Conservation (phyloP, 2,329 filamentous ascomycete genomes). For the Penicillium hesseltinei region DNA sequence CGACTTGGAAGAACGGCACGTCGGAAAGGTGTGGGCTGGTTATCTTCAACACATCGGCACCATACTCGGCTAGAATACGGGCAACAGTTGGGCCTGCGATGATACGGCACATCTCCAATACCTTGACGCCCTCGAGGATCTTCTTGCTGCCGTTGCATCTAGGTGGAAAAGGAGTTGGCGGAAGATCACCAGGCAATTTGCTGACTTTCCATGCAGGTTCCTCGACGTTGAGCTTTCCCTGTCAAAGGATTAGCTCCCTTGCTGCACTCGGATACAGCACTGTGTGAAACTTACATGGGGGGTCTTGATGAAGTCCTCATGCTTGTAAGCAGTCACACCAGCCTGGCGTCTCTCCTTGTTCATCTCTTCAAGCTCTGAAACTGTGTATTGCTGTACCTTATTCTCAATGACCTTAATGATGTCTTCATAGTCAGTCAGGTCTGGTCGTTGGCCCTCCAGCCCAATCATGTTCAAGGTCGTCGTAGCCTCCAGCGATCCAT, state of each 20-base stretch:
- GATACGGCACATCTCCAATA: constrained; percentile 72
- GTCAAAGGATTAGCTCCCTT: background rate
- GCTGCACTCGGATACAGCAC: background rate
- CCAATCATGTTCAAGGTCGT: constrained; percentile 70
- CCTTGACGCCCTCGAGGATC: constrained; percentile 61
- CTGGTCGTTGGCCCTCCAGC: constrained; percentile 59
- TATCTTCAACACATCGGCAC: constrained; percentile 70
- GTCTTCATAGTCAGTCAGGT: constrained; percentile 59
- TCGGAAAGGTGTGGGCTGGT: constrained; percentile 67
- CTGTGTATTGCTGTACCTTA: constrained; percentile 55
- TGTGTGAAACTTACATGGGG: constrained; percentile 47
- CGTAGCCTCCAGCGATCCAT: constrained; percentile 70
- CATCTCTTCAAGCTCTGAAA: constrained; percentile 57
- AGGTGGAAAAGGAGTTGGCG: constrained; percentile 30
- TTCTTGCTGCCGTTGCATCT: constrained; percentile 33
- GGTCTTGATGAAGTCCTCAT: constrained; percentile 59
- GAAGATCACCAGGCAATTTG: constrained; percentile 28
- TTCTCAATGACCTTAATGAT: constrained; percentile 60
- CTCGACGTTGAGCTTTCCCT: constrained; percentile 37
- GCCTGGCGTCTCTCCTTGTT: constrained; percentile 59
- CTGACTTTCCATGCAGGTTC: constrained; percentile 39
- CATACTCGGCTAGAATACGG: constrained; percentile 70
- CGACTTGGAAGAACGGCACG: constrained; percentile 70
- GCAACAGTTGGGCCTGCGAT: constrained; percentile 74
- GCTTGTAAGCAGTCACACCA: constrained; percentile 59